Evolutionary conservation across 306 rosid species (phyloP).

Genomic region (Casuarina glauca): DNA sequence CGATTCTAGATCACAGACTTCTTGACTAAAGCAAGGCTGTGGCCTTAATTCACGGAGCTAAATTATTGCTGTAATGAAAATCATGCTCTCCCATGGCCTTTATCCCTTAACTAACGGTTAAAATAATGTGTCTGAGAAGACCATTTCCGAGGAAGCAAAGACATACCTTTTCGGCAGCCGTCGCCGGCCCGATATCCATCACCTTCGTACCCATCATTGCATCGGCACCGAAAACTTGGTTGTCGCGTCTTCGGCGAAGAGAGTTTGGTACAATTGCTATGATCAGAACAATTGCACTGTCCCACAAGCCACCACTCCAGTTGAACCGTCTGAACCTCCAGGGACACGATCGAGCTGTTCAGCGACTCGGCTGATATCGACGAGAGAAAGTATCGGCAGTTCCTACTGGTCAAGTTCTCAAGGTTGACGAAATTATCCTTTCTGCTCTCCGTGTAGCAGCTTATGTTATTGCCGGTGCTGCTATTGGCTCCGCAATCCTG

Average conservation of each 20-base stretch:
- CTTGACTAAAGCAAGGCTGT: constrained; percentile 1
- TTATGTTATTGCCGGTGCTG: constrained; percentile 22
- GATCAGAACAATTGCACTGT: constrained; percentile 47
- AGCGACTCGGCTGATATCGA: constrained; percentile 48
- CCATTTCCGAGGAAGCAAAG: background rate
- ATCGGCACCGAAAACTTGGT: constrained; percentile 50
- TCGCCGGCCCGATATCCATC: constrained; percentile 68
- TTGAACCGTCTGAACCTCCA: constrained; percentile 65
- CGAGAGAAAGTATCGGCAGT: constrained; percentile 53
- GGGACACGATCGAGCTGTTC: constrained; percentile 39
- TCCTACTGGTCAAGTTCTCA: constrained; percentile 4
- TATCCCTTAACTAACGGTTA: background rate
- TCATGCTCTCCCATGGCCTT: background rate
- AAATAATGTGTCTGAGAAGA: background rate
- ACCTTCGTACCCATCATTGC: constrained; percentile 58
- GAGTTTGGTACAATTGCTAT: constrained; percentile 50
- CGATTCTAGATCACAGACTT: constrained; percentile 9
- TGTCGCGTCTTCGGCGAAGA: constrained; percentile 33
- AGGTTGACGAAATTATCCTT: constrained; percentile 35
- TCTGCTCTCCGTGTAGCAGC: constrained; percentile 50
- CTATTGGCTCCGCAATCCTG: constrained; percentile 36
- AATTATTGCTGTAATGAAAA: background rate
- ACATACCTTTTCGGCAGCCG: constrained; percentile 87
- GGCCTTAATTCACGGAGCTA: constrained; percentile 7
- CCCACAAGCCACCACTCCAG: constrained; percentile 91